These are phyloP conservation scores for Malassezia slooffiae DNA, from an alignment of 1,284 basidiomycete genomes.

Conservation along the genomic window DNA sequence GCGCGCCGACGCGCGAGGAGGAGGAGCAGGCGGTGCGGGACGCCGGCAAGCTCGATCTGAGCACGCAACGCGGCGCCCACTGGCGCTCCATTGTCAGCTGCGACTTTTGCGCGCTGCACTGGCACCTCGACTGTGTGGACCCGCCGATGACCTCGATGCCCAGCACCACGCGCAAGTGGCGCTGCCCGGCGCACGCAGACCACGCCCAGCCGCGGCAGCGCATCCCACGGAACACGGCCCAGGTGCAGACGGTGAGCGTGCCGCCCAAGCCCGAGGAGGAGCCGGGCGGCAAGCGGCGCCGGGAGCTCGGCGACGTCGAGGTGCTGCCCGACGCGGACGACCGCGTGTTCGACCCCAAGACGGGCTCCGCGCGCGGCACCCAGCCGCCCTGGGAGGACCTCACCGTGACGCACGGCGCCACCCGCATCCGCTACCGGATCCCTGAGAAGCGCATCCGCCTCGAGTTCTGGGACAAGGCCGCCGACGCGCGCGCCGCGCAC, in stretches of 20 bases:
- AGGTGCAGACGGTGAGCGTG: constrained; percentile 19
- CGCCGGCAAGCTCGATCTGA: no score
- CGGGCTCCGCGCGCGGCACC: constrained; percentile 14
- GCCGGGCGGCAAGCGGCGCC: constrained; percentile 56
- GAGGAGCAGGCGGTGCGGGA: background rate
- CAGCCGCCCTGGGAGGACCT: constrained; percentile 46
- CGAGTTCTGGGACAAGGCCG: constrained; percentile 67
- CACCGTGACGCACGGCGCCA: constrained; percentile 33
- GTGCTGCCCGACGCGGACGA: constrained; percentile 57
- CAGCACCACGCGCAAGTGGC: constrained; percentile 81
- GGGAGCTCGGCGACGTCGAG: constrained; percentile 75
- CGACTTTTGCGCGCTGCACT: constrained; percentile 87
- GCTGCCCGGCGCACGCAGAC: constrained; percentile 92
- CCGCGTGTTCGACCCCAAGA: constrained; percentile 31
- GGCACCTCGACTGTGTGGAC: constrained; percentile 91
- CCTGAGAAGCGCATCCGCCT: constrained; percentile 82
- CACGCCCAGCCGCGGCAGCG: constrained; percentile 52
- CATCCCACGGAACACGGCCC: constrained; percentile 21
- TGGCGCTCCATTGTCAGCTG: constrained; percentile 67
- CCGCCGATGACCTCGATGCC: constrained; percentile 82
- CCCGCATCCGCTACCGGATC: constrained; percentile 59
- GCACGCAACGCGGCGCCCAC: constrained; percentile 33
- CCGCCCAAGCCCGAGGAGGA: constrained; percentile 43
- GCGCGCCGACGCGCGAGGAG: background rate
- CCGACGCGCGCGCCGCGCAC: background rate